These are phyloP conservation scores for Plectranthus barbatus DNA, from an alignment of 257 asterid genomes.

Conservation along the genomic window DNA sequence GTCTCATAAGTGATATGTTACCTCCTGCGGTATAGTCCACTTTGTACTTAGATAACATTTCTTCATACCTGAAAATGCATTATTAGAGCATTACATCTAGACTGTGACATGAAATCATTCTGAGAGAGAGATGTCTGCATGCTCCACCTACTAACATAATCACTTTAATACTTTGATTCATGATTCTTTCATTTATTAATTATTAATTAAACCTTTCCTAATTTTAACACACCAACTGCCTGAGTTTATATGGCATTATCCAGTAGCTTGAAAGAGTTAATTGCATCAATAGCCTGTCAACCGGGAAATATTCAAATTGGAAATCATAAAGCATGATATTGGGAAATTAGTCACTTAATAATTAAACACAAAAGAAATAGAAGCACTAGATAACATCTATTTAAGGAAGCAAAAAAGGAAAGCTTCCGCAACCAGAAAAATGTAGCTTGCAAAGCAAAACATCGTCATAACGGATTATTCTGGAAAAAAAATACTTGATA, in stretches of 20 bases:
- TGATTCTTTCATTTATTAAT: background rate
- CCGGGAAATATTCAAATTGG: background rate
- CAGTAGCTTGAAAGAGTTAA: background rate
- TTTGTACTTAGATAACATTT: slow-evolving; percentile 61
- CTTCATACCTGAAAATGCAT: slow-evolving; percentile 70
- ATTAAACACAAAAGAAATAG: background rate
- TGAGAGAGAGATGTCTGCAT: background rate
- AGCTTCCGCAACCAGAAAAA: no score
- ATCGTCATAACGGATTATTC: background rate
- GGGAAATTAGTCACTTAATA: background rate
- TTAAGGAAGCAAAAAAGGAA: no score
- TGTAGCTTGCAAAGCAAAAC: background rate
- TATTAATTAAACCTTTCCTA: background rate
- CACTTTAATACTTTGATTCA: background rate
- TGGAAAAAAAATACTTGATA: background rate
- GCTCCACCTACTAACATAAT: background rate
- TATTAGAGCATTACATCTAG: background rate
- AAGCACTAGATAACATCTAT: no score
- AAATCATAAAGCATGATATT: background rate
- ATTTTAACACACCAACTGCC: background rate
- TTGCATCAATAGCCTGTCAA: background rate
- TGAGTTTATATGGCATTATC: background rate
- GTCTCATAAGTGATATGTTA: slow-evolving; percentile 18
- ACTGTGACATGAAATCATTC: background rate
- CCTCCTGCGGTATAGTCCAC: slow-evolving; percentile 99